Base-by-base conservation (phyloP, 768 basidiomycete genomes). In the Ephemerocybe angulata region DNA sequence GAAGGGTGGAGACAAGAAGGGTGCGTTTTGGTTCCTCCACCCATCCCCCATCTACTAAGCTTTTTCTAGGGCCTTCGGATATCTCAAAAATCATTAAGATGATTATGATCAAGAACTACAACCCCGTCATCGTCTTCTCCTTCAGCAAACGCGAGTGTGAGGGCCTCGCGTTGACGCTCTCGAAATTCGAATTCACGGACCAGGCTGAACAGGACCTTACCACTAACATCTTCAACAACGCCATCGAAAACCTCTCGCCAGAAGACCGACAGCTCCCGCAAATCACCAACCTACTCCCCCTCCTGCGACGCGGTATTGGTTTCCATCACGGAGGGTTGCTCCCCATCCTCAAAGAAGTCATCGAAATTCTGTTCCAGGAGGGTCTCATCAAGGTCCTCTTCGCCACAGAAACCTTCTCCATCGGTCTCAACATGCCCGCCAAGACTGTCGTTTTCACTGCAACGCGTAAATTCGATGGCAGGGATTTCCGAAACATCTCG, bases 111-210 rank as follows among this genome's bases (percentile, higher is more conserved):
- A 96, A 96, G 72, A 93, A 94, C 68, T 96, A 93, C 72, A 95
- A 98, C 65, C 97, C 97, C 0, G 95, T 98, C 60, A 99, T 99
- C 65, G 86, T 98, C 52, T 99, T 99, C 70, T 91, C 96, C 4
- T 99, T 99, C 74, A 92, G 91, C 74, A 98, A 98, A 69, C 86
- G 95, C 49, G 96, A 98, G 75, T 98, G 97, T 70, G 97, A 99
- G 71, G 85, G 82, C 0, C 82, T 97, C 29, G 97, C 97, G 2
- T 77, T 97, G 57, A 86, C 84, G 28, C 82, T 98, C 76, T 87
- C 90, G n/a, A 98, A 98, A 68, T 84, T 94, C 59, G 95, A 98
- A 64, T 93, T 96, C 77, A 99, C 94, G 66, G 82, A 87, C 2
- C 82, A 88, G 17, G 94, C 96, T 35, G 97, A 99, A 70, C 90